Percentiles rank a stretch among this genome's conserved stretches.
Conservation (phyloP, 148 eudicot genomes). For the Rheum nobile region DNA sequence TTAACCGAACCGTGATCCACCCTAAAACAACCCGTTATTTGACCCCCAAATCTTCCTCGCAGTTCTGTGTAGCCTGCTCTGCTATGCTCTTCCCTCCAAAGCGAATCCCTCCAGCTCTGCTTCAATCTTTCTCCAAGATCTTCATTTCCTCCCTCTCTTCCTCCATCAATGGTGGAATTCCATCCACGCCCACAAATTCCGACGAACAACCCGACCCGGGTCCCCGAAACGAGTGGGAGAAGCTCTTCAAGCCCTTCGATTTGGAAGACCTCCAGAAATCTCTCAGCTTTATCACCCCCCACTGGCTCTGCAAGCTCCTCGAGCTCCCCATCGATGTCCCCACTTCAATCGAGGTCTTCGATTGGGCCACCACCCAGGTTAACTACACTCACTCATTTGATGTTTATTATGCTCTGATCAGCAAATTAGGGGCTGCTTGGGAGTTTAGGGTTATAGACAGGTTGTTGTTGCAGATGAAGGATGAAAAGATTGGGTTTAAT, state of each 20-base stretch:
- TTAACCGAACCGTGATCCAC: too few species aligned
- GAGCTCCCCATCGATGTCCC: conserved; percentile 72
- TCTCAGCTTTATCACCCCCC: conserved; percentile 52
- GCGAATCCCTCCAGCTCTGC: neutral
- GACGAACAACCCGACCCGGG: conserved; percentile 12
- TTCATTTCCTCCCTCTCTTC: neutral
- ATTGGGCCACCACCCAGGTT: conserved; percentile 61
- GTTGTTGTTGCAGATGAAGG: conserved; percentile 71
- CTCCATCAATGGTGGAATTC: neutral
- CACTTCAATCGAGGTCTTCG: conserved; percentile 67
- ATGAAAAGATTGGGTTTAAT: conserved; percentile 46
- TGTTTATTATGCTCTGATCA: conserved; percentile 62
- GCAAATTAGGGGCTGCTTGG: conserved; percentile 49
- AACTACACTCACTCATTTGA: conserved; percentile 71
- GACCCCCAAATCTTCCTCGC: too few species aligned
- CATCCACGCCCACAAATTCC: conserved; percentile 1
- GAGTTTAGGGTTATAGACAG: conserved; percentile 69
- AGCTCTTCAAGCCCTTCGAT: conserved; percentile 72
- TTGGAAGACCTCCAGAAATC: conserved; percentile 58
- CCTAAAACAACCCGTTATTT: too few species aligned
- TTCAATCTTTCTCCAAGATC: neutral
- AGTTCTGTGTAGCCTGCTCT: too few species aligned
- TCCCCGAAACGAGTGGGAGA: conserved; percentile 66
- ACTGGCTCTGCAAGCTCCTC: conserved; percentile 57
- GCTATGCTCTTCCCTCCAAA: conserved; percentile 7